phyloP scores from a whole-genome alignment of 2,329 filamentous ascomycete species.

The Blumeria hordei region DNA sequence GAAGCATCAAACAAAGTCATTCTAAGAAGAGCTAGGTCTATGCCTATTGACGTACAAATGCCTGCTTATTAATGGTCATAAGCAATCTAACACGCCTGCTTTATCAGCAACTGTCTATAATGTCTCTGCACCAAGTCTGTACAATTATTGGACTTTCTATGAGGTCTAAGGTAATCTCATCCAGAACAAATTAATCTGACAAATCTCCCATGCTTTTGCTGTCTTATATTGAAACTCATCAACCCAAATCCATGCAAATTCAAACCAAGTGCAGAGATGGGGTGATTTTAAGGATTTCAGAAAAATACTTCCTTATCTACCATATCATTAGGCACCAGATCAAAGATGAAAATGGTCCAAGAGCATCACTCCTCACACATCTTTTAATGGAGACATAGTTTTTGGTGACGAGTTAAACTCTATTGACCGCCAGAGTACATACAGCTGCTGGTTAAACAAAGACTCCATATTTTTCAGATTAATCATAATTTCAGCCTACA shows the following conservation, averaged over 20 bases:
- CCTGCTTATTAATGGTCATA: background rate
- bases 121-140: background rate
- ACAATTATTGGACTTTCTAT: background rate
- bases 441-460: background rate
- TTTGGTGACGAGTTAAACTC: background rate
- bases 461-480: no score
- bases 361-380: background rate
- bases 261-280: background rate
- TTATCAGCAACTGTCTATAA: background rate
- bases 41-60: background rate
- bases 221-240: background rate
- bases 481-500: no score
- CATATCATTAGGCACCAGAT: no score
- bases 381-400: background rate
- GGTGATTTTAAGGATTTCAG: background rate
- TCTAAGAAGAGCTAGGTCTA: background rate
- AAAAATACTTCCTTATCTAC: background rate
- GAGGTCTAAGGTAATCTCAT: background rate
- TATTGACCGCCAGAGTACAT: background rate
- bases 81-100: background rate
- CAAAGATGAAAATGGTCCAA: background rate
- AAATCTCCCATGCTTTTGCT: background rate
- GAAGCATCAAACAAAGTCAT: background rate
- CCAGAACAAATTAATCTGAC: background rate
- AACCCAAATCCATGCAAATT: background rate